phyloP scores from a whole-genome alignment of 73 alveolate genomes.

The Tetrahymena borealis region DNA sequence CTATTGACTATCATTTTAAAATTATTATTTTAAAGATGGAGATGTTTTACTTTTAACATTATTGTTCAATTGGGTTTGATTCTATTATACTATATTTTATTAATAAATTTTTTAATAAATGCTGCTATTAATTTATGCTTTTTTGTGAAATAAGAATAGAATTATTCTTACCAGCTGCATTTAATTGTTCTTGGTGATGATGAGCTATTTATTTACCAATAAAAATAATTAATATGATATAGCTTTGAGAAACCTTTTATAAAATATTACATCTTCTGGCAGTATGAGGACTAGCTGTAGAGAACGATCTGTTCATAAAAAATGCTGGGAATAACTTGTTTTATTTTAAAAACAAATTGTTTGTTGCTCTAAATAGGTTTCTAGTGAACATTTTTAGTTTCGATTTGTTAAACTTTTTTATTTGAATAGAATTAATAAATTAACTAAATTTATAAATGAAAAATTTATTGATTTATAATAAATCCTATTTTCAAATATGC shows the following conservation, averaged over 20 bases:
- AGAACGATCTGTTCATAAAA: neutral
- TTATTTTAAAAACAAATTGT: neutral
- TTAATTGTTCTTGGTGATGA: neutral
- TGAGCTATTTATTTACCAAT: neutral
- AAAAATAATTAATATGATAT: neutral
- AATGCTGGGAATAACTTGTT: neutral
- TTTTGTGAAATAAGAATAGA: no score
- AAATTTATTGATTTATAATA: neutral
- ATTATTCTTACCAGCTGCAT: no score
- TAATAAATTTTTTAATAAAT: no score
- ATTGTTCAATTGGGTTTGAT: neutral
- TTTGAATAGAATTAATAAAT: neutral
- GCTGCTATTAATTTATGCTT: no score
- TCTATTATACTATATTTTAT: no score
- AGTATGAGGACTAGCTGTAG: neutral
- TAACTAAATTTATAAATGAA: neutral
- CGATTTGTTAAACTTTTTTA: neutral
- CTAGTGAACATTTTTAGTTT: neutral
- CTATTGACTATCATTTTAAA: no score
- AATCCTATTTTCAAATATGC: neutral
- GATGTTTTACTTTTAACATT: neutral
- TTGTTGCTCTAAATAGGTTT: neutral
- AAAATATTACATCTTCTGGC: neutral
- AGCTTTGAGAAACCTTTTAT: neutral
- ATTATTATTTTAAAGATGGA: no score